These are phyloP conservation scores for Calamus simplicifolius DNA, from an alignment of 176 grass and related monocot species.

Conservation along the genomic window DNA sequence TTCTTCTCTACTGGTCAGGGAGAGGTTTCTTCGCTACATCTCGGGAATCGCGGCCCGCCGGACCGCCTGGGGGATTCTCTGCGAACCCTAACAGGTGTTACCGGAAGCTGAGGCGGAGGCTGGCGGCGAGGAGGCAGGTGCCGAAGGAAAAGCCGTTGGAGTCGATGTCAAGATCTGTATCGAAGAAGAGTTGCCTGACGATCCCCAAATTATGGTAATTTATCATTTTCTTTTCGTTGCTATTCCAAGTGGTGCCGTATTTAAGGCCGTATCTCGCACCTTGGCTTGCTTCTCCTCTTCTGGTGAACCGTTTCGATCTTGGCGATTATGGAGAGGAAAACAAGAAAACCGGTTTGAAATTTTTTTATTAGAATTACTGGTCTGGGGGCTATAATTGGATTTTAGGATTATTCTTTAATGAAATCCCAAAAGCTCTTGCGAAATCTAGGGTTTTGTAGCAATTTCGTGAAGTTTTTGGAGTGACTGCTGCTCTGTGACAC, in stretches of 20 bases:
- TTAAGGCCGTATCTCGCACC: too few species aligned
- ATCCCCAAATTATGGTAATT: constrained; percentile 80
- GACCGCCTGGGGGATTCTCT: constrained; percentile 35
- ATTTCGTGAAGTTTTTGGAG: too few species aligned
- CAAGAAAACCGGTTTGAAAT: too few species aligned
- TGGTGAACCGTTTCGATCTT: too few species aligned
- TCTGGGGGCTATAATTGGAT: too few species aligned
- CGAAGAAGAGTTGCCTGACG: constrained; percentile 63
- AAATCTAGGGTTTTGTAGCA: too few species aligned
- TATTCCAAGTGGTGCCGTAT: background rate
- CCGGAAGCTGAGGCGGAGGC: constrained; percentile 37
- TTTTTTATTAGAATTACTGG: too few species aligned
- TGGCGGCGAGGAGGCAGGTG: constrained; percentile 39
- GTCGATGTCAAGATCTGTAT: constrained; percentile 53
- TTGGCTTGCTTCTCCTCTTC: too few species aligned
- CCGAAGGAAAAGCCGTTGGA: constrained; percentile 77
- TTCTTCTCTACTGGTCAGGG: constrained; percentile 12
- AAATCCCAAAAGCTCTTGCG: too few species aligned
- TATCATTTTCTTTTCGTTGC: background rate
- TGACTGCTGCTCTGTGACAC: too few species aligned
- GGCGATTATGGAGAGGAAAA: too few species aligned
- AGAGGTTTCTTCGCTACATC: constrained; percentile 27
- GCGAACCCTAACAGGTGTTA: constrained; percentile 39
- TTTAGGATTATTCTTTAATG: too few species aligned
- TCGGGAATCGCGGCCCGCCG: constrained; percentile 8